Evolutionary conservation across 345 rosid genomes (phyloP).

Genomic region (Dipteronia dyeriana): DNA sequence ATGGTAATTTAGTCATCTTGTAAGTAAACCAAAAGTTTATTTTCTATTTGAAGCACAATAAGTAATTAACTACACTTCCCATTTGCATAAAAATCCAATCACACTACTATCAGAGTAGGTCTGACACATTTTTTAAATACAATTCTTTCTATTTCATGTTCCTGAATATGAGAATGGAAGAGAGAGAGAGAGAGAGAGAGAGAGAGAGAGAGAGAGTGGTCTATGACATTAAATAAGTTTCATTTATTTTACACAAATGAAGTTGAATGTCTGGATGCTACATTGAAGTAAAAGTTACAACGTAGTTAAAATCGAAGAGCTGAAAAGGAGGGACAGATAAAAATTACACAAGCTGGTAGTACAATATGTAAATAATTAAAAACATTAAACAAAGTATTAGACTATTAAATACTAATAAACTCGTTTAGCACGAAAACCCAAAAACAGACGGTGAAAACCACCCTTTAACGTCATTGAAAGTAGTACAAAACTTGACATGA

Average conservation of each 20-base stretch:
- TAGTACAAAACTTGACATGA: background rate
- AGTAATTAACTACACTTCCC: background rate
- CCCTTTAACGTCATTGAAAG: slow-evolving; percentile 4
- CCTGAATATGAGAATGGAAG: background rate
- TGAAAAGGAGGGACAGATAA: background rate
- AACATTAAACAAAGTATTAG: background rate
- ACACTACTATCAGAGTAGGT: background rate
- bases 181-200: background rate
- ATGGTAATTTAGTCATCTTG: slow-evolving; percentile 21
- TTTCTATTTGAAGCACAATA: background rate
- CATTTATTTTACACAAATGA: background rate
- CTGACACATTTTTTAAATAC: background rate
- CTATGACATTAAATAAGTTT: background rate
- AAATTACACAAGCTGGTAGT: background rate
- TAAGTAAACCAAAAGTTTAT: background rate
- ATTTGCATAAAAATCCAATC: background rate
- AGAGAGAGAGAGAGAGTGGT: background rate
- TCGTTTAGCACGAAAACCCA: background rate
- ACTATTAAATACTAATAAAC: background rate
- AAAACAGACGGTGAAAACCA: background rate
- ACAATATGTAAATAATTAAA: background rate
- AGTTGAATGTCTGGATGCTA: background rate
- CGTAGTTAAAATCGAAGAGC: background rate
- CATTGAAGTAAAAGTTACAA: background rate
- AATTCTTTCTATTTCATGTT: background rate